A percentile compares a stretch with the other conserved stretches of the same genome.
Conservation (phyloP, 2,329 filamentous ascomycete genomes). For the Pyricularia sp. region DNA sequence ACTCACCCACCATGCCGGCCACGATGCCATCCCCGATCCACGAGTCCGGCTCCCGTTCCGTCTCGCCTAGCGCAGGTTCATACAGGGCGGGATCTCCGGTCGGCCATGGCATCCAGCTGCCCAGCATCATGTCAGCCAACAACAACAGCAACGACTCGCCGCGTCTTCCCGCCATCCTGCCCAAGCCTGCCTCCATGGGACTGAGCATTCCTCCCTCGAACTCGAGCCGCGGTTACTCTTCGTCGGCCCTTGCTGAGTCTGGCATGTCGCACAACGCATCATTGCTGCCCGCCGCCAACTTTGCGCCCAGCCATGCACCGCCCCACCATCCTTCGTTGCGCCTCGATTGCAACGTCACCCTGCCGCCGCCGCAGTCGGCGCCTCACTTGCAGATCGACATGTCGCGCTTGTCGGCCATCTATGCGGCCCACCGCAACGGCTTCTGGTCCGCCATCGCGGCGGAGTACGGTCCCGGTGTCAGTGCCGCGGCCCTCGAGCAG, state of each 20-base stretch:
- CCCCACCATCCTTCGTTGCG: slow-evolving; percentile 32
- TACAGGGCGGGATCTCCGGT: slow-evolving; percentile 33
- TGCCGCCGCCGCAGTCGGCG: slow-evolving; percentile 21
- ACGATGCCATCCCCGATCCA: slow-evolving; percentile 40
- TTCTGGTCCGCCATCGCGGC: slow-evolving; percentile 67
- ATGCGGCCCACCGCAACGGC: slow-evolving; percentile 56
- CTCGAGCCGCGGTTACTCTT: slow-evolving; percentile 28
- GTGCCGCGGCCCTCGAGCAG: slow-evolving; percentile 56
- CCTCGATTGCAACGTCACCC: slow-evolving; percentile 48
- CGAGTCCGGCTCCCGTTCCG: slow-evolving; percentile 40
- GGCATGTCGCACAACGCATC: slow-evolving; percentile 31
- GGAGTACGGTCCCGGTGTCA: slow-evolving; percentile 58
- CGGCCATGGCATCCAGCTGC: slow-evolving; percentile 37
- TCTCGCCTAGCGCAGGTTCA: slow-evolving; percentile 36
- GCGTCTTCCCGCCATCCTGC: slow-evolving; percentile 52
- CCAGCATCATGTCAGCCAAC: slow-evolving; percentile 35
- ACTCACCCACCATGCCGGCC: slow-evolving; percentile 39
- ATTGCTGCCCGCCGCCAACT: slow-evolving; percentile 32
- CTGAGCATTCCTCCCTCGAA: slow-evolving; percentile 22
- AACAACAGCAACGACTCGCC: slow-evolving; percentile 34
- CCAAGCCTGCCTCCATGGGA: slow-evolving; percentile 51
- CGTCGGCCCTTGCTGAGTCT: slow-evolving; percentile 12
- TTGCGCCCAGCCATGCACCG: slow-evolving; percentile 23
- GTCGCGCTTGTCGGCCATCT: slow-evolving; percentile 58
- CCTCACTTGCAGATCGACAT: slow-evolving; percentile 45